Evolutionary conservation across 192 early-diverging fungal genomes (phyloP).

Genomic region (Backusella liffmaniae): DNA sequence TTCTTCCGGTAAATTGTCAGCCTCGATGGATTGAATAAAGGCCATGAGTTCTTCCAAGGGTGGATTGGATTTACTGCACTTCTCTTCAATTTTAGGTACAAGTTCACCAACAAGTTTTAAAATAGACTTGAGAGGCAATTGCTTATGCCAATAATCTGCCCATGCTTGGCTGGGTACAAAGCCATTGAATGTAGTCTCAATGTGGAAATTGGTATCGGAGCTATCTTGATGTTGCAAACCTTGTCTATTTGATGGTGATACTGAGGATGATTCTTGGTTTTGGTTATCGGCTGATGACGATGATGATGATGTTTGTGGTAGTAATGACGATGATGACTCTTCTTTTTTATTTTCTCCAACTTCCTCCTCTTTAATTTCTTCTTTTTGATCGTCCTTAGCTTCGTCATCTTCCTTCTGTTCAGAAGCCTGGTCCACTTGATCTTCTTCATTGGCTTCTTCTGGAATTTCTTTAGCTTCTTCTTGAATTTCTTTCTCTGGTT

Average conservation of each 20-base stretch:
- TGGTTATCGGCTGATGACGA: not conserved
- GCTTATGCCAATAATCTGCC: constrained; percentile 66
- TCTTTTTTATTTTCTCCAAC: not conserved
- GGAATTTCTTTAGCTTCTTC: not conserved
- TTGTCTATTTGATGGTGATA: not conserved
- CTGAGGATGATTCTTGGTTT: not conserved
- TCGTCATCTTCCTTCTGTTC: not conserved
- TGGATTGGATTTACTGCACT: constrained; percentile 57
- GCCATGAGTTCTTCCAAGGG: constrained; percentile 62
- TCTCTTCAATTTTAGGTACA: constrained; percentile 65
- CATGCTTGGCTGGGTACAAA: constrained; percentile 73
- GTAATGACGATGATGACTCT: not conserved
- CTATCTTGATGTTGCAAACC: not conserved
- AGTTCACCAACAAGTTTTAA: constrained; percentile 63
- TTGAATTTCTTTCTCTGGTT: too few species aligned
- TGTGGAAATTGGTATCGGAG: not conserved
- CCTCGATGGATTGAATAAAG: constrained; percentile 38
- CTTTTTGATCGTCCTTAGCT: not conserved
- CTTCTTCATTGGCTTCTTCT: not conserved
- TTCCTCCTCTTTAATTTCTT: not conserved
- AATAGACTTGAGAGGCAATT: constrained; percentile 70
- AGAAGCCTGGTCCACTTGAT: not conserved
- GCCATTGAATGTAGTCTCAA: constrained; percentile 33
- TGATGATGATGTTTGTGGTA: not conserved
- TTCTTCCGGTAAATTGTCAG: constrained; percentile 44